Conservation (phyloP, 768 basidiomycete genomes). For the Cystofilobasidium ferigula region DNA sequence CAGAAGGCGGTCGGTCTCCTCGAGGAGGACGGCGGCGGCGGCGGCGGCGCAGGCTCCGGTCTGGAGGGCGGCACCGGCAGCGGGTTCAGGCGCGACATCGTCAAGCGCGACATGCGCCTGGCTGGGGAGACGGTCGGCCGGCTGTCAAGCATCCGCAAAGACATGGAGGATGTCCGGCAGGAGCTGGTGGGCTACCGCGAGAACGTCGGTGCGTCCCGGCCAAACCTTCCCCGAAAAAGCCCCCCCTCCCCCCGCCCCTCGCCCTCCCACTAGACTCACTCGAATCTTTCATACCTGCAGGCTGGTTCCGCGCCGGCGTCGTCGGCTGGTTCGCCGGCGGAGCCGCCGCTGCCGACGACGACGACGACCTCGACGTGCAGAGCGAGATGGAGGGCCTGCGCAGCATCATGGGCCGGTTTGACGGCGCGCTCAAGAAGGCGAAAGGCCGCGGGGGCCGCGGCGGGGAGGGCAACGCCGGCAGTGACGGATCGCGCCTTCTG, state of each 20-base stretch:
- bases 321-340: constrained; percentile 31
- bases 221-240: too few relatives aligned
- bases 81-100: not conserved
- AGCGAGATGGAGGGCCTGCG: constrained; percentile 22
- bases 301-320: constrained; percentile 29
- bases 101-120: constrained; percentile 26
- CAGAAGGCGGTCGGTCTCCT: constrained; percentile 4
- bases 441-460: not conserved
- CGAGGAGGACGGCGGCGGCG: not conserved
- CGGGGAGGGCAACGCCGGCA: too few relatives aligned
- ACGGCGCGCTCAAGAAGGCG: not conserved
- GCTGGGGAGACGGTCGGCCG: constrained; percentile 26
- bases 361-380: constrained; percentile 28
- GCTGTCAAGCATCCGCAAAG: constrained; percentile 24
- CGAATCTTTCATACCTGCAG: not conserved
- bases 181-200: constrained; percentile 27
- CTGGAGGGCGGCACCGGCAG: not conserved
- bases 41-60: too few relatives aligned
- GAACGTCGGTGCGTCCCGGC: constrained; percentile 21
- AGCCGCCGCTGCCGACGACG: constrained; percentile 32
- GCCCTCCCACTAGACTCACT: too few relatives aligned
- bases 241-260: too few relatives aligned
- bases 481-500: not conserved
- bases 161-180: constrained; percentile 29
- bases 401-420: not conserved